Conservation (phyloP, 2,329 filamentous ascomycete genomes). For the Penicillium concentricum region DNA sequence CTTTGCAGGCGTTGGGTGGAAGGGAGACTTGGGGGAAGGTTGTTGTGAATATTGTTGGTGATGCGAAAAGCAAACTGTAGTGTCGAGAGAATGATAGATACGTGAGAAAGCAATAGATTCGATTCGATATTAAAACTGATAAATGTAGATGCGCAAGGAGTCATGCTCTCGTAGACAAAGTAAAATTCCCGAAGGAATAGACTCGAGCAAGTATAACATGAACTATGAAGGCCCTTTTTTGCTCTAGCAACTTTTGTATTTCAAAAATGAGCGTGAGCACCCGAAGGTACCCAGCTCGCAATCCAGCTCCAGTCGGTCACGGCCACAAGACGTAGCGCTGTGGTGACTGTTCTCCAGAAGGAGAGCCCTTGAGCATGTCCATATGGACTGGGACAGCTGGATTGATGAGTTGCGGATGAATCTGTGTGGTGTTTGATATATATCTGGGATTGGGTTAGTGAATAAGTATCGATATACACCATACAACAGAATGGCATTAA, state of each 20-base stretch:
- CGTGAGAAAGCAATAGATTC: background rate
- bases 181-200: conserved; percentile 13
- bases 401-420: conserved; percentile 31
- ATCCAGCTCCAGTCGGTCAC: conserved; percentile 44
- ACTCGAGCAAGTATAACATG: conserved; percentile 39
- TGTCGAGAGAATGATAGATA: background rate
- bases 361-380: conserved; percentile 31
- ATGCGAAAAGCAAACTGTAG: conserved; percentile 49
- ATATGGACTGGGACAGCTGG: conserved; percentile 36
- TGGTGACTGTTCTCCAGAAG: conserved; percentile 35
- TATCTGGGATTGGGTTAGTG: background rate
- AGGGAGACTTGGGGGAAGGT: conserved; percentile 96
- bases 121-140: conserved; percentile 7
- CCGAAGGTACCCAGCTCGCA: conserved; percentile 23
- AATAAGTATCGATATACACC: background rate
- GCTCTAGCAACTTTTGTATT: conserved; percentile 37
- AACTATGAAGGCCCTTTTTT: conserved; percentile 50
- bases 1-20: conserved; percentile 72
- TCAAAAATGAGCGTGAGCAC: conserved; percentile 7
- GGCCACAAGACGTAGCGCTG: conserved; percentile 43
- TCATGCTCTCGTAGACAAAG: conserved; percentile 44
- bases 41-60: conserved; percentile 78
- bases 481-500: background rate
- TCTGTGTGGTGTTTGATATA: background rate
- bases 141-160: conserved; percentile 47